phyloP scores from a whole-genome alignment of 805 yeast species.

The Soucietia sequanensis region DNA sequence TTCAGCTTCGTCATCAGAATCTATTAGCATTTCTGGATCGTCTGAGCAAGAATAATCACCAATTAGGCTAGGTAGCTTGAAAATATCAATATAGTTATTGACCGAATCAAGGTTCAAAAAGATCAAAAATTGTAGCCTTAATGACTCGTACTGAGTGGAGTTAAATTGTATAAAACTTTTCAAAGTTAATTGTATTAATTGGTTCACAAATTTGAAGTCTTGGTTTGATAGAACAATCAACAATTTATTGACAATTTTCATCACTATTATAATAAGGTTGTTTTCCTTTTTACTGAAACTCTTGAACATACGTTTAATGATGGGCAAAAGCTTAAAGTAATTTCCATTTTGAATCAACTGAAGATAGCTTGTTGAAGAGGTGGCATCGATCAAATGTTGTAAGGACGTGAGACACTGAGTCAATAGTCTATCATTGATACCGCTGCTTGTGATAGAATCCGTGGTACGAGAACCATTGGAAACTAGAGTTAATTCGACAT shows the following conservation, averaged over 20 bases:
- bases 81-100: slow-evolving; percentile 34
- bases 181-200: slow-evolving; percentile 39
- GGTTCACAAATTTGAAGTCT: slow-evolving; percentile 35
- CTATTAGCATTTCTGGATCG: slow-evolving; percentile 1
- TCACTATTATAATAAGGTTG: slow-evolving; percentile 16
- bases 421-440: slow-evolving; percentile 18
- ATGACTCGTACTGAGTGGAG: slow-evolving; percentile 38
- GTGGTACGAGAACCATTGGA: slow-evolving; percentile 1
- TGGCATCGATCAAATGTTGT: slow-evolving; percentile 21
- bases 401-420: slow-evolving; percentile 18
- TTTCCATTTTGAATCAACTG: slow-evolving; percentile 14
- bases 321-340: slow-evolving; percentile 17
- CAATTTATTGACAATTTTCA: slow-evolving; percentile 47
- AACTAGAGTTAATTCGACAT: slow-evolving; percentile 8
- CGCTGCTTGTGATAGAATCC: not conserved
- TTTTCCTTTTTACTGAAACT: slow-evolving; percentile 22
- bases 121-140: slow-evolving; percentile 43
- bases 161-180: slow-evolving; percentile 31
- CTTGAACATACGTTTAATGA: slow-evolving; percentile 15
- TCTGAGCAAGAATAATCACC: slow-evolving; percentile 18
- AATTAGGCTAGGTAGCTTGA: slow-evolving; percentile 19
- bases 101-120: slow-evolving; percentile 44
- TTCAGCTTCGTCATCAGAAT: not conserved
- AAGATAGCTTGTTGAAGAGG: slow-evolving; percentile 12
- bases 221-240: slow-evolving; percentile 42